A percentile compares a stretch with the other conserved stretches of the same genome.
Evolutionary conservation across 257 asterid species (phyloP).

Genomic region (Solanum pimpinellifolium): DNA sequence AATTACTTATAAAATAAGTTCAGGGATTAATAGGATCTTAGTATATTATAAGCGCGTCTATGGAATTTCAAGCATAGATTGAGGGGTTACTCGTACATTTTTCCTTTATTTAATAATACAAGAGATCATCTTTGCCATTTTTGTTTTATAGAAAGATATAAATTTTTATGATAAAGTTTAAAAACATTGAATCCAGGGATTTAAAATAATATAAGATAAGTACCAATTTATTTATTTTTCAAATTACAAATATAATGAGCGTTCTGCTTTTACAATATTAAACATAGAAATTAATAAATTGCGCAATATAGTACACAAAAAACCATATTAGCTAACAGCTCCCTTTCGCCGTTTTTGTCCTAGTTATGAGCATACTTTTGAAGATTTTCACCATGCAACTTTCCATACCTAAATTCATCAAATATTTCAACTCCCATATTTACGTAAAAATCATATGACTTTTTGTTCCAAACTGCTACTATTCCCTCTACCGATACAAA

Average conservation of each 20-base stretch:
- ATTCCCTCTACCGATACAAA: not conserved
- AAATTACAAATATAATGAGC: not conserved
- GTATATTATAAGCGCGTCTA: too few species aligned
- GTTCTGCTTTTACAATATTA: not conserved
- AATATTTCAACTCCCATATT: not conserved
- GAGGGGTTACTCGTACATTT: fast-evolving
- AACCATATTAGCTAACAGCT: not conserved
- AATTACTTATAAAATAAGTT: too few species aligned
- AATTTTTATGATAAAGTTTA: too few species aligned
- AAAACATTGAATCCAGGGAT: too few species aligned
- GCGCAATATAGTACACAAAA: not conserved
- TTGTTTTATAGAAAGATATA: too few species aligned
- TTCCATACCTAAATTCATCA: not conserved
- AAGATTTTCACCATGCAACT: not conserved
- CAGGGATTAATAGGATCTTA: too few species aligned
- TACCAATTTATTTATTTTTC: too few species aligned
- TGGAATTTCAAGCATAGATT: fast-evolving
- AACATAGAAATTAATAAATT: not conserved
- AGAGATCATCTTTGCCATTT: too few species aligned
- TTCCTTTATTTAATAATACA: too few species aligned
- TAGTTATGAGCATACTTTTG: not conserved
- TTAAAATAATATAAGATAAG: too few species aligned
- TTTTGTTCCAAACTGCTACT: not conserved
- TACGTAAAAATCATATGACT: not conserved
- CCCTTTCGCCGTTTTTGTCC: not conserved